These are phyloP conservation scores for Raffaelea arxii DNA, from an alignment of 2,329 filamentous ascomycete genomes.

Conservation along the genomic window DNA sequence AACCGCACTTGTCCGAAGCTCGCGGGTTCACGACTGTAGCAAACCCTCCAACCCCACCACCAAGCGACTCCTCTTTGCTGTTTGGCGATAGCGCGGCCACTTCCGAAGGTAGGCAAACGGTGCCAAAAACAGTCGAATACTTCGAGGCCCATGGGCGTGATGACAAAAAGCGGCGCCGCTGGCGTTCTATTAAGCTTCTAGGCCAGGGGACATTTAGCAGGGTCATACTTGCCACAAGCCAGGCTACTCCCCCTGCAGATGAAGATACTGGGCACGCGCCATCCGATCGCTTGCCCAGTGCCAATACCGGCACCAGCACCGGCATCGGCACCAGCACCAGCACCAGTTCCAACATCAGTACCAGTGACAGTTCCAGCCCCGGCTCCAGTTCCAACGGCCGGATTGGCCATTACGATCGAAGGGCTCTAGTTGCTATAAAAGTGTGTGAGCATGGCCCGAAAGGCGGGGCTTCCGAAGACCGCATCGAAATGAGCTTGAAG, in stretches of 20 bases:
- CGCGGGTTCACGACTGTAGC: slow-evolving; percentile 60
- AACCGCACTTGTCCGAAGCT: slow-evolving; percentile 70
- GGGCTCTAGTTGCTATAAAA: slow-evolving; percentile 85
- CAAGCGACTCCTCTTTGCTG: slow-evolving; percentile 58
- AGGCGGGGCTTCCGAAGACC: slow-evolving; percentile 84
- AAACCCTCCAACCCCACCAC: slow-evolving; percentile 69
- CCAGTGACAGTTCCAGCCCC: not conserved
- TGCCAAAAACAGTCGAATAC: slow-evolving; percentile 40
- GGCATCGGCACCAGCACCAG: too few relatives aligned
- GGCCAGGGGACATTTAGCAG: slow-evolving; percentile 94
- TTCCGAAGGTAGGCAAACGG: slow-evolving; percentile 21
- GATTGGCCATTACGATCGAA: slow-evolving; percentile 45
- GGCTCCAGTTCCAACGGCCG: slow-evolving; percentile 15
- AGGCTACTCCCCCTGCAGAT: slow-evolving; percentile 39
- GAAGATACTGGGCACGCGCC: slow-evolving; percentile 26
- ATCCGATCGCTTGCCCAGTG: slow-evolving; percentile 22
- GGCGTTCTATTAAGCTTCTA: slow-evolving; percentile 69
- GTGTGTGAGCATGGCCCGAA: slow-evolving; percentile 91
- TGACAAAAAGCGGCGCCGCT: slow-evolving; percentile 62
- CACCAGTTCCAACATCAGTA: not conserved
- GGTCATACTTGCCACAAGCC: slow-evolving; percentile 81
- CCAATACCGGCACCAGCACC: too few relatives aligned
- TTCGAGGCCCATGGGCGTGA: slow-evolving; percentile 60
- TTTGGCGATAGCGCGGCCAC: slow-evolving; percentile 27
- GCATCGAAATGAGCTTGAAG: slow-evolving; percentile 87